These are phyloP conservation scores for Geosmithia morbida DNA, from an alignment of 2,329 filamentous ascomycete species.

Conservation along the genomic window DNA sequence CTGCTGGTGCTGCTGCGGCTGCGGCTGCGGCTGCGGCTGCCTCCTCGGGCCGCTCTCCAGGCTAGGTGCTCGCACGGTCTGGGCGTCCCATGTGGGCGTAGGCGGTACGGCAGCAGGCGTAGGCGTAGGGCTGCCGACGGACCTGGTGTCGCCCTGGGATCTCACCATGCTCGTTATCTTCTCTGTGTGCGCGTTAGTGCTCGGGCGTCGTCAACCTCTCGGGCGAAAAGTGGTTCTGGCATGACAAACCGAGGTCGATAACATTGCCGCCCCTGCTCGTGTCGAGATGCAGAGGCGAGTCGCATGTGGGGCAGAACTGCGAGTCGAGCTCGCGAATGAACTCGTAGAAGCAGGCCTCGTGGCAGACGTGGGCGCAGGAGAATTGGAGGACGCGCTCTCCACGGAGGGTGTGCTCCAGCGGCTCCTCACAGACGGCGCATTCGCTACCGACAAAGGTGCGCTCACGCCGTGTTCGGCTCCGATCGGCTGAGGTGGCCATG, in stretches of 20 bases:
- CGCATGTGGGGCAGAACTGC: constrained; percentile 87
- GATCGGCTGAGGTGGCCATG: constrained; percentile 42
- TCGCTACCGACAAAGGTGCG: constrained; percentile 90
- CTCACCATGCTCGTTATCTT: constrained; percentile 91
- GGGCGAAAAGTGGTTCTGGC: constrained; percentile 6
- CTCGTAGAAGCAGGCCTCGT: constrained; percentile 98
- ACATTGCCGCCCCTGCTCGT: constrained; percentile 88
- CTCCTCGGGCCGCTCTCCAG: constrained; percentile 23
- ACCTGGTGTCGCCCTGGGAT: constrained; percentile 53
- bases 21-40: constrained; percentile 17
- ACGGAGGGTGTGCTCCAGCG: constrained; percentile 83
- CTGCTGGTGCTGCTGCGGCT: constrained; percentile 5
- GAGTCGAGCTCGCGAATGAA: constrained; percentile 91
- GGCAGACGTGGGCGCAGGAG: constrained; percentile 90
- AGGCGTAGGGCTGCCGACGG: constrained; percentile 35
- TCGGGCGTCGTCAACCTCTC: neutral
- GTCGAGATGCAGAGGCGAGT: constrained; percentile 82
- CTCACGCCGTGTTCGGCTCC: constrained; percentile 68
- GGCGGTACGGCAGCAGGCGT: constrained; percentile 25
- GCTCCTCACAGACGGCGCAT: constrained; percentile 94
- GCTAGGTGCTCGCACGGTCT: constrained; percentile 39
- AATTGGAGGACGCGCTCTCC: constrained; percentile 93
- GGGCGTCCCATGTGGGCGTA: constrained; percentile 47
- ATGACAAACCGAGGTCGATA: constrained; percentile 61
- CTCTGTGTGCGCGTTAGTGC: constrained; percentile 38